Base-by-base conservation (phyloP, 345 rosid species). In the Turritis glabra region DNA sequence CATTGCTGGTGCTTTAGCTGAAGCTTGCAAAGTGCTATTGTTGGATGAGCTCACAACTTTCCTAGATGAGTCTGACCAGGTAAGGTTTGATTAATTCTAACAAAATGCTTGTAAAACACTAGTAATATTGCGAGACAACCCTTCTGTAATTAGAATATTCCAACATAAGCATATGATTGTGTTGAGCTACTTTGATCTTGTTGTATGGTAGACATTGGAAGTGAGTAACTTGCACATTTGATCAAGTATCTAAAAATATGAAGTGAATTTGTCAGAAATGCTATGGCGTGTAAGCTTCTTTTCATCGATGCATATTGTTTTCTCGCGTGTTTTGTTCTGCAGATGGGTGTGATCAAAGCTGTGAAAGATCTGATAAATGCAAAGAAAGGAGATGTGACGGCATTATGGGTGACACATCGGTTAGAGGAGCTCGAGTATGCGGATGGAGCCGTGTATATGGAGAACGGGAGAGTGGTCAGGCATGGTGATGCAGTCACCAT, bases 1-100 rank as follows among this genome's bases (percentile, higher is more conserved):
- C 27, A 91, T 94, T 70, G 97, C 97, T 1, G 96, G 98, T 65
- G 97, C 98, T 82, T 82, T 94, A 51, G 98, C 98, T 71, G 97
- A 94, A 87, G 87, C 93, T 50, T 90, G 96, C 83, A 90, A 86
- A 77, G 96, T 91, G 58, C 79, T 91, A 40, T 77, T 91, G 64
- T 75, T 94, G 76, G 97, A 94, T 77, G 98, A 94, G 86, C 97
- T 94, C 69, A 91, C 97, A 1, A 94, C 97, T 35, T 94, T 90
- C 78, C 77, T 94, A 43, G 97, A 94, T 78, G 90, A 91, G 78
- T 86, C 57, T 35, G 96, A 91, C 70, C 97, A 94, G 90, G 98
- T 91, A 75, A 50, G 57, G 64, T 33, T 33, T 35, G 54, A 15
- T 26, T 23, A 11, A n/a, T 17, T 22, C 46, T n/a, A 11, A 56